A percentile compares a stretch with the other conserved stretches of the same genome.
Evolutionary conservation across 176 grass and related monocot species (phyloP).

Genomic region (Typha latifolia): DNA sequence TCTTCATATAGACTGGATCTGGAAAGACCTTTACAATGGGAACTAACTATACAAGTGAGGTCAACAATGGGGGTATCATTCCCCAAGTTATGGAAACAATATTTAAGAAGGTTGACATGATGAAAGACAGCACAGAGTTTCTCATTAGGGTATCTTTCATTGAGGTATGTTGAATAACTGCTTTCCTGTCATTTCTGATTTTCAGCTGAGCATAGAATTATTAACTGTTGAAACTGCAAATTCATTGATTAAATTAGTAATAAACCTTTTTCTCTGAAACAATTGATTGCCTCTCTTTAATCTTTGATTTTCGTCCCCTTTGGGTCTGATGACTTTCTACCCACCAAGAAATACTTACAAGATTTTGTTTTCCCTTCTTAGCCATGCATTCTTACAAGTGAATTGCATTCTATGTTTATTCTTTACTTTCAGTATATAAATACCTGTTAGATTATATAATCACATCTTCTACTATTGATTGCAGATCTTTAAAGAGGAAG

Average conservation of each 20-base stretch:
- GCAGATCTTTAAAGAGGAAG: slow-evolving; percentile 99
- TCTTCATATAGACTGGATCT: slow-evolving; percentile 73
- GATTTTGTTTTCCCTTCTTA: neutral
- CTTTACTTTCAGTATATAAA: neutral
- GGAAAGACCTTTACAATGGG: slow-evolving; percentile 99
- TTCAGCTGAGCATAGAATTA: too few relatives aligned
- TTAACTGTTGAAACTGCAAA: too few relatives aligned
- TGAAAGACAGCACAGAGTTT: slow-evolving; percentile 49
- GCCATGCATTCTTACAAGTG: neutral
- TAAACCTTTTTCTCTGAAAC: too few relatives aligned
- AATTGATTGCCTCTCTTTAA: neutral
- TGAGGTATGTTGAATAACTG: slow-evolving; percentile 37
- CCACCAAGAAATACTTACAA: too few relatives aligned
- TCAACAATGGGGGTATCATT: slow-evolving; percentile 67
- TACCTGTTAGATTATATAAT: neutral
- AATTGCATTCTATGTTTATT: neutral
- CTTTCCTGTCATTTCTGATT: too few relatives aligned
- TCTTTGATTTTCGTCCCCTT: neutral
- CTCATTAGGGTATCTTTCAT: slow-evolving; percentile 96
- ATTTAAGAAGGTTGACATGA: slow-evolving; percentile 59
- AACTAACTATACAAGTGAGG: slow-evolving; percentile 64
- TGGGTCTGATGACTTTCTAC: neutral
- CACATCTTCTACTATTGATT: neutral
- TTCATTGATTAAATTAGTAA: too few relatives aligned
- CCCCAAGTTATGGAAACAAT: slow-evolving; percentile 94